Base-by-base conservation (phyloP, 1,284 basidiomycete species). In the Apiotrichum gracile region DNA sequence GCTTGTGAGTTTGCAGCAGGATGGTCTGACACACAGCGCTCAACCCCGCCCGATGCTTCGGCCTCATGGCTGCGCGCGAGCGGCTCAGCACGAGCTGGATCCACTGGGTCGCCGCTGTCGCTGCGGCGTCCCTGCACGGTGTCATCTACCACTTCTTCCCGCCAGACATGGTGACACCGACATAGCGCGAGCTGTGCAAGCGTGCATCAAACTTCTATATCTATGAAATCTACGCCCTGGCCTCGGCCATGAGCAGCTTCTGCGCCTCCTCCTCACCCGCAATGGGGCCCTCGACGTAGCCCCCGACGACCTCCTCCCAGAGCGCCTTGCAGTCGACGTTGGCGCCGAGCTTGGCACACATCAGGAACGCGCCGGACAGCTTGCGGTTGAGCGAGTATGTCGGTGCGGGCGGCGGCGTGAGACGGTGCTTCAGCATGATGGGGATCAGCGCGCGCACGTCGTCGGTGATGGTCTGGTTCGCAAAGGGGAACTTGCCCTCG, bases 321-420 rank as follows among this genome's bases (percentile, higher is more conserved):
- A 97, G 74, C 21, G 70, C 74, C 65, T 79, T 80, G 58, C 88
- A 88, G 66, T 89, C 82, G 19, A 97, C 84, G 2, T 78, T 79
- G 16, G 90, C 89, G 40, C 82, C 81, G 34, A 97, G 77, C 51
- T 88, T 79, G 16, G 91, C 85, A 44, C 94, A 94, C 16, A 97
- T 81, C 59, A 98, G 77, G 76, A 98, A 97, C 3, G 90, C 86
- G 0, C 94, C 93, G 61, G 90, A 92, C 60, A 97, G 71, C 81
- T 97, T 98, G 67, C 93, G 78, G 72, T 98, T 98, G 49, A 97
- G 76, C 69, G 87, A 91, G 73, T 97, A 97, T 1, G 94, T 97
- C 76, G 97, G 92, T 54, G 83, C 78, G 0, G 94, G 94, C 2
- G 94, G 94, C 0, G 94, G 94, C 2, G 90, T 93, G 25, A 94